These are phyloP conservation scores for Termitomyces sp. DNA, from an alignment of 768 basidiomycete species.

Conservation along the genomic window DNA sequence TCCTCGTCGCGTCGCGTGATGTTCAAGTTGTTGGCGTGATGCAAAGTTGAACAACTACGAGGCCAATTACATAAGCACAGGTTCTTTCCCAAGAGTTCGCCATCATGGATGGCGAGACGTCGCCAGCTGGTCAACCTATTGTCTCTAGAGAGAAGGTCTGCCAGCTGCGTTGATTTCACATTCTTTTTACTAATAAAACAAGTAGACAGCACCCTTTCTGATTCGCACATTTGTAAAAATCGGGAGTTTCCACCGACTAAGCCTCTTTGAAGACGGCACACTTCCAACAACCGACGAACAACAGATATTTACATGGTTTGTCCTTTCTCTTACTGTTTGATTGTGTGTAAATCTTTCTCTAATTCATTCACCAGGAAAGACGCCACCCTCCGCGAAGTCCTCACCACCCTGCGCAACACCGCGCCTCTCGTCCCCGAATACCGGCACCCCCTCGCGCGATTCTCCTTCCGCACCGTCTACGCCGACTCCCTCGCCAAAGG, in stretches of 20 bases:
- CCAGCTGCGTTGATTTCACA: background rate
- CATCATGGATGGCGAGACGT: conserved; percentile 4
- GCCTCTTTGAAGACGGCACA: conserved; percentile 73
- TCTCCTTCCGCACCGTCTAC: conserved; percentile 76
- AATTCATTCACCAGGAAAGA: conserved; percentile 65
- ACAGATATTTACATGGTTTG: conserved; percentile 78
- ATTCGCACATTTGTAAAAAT: conserved; percentile 82
- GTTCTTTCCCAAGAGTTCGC: background rate
- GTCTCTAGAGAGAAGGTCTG: conserved; percentile 59
- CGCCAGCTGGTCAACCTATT: conserved; percentile 39
- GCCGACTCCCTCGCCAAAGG: conserved; percentile 73
- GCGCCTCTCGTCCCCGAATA: conserved; percentile 69
- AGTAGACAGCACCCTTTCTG: conserved; percentile 75
- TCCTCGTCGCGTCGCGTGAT: too few species aligned
- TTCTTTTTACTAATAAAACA: conserved; percentile 4
- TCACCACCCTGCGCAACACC: conserved; percentile 72
- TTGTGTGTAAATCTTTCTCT: background rate
- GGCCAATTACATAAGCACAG: background rate
- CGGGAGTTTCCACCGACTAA: conserved; percentile 69
- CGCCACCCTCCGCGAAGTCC: conserved; percentile 73
- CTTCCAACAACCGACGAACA: conserved; percentile 80
- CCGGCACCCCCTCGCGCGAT: conserved; percentile 78
- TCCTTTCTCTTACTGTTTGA: background rate
- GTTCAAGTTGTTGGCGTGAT: too few species aligned
- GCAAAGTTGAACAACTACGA: too few species aligned